phyloP scores from a whole-genome alignment of 2,329 filamentous ascomycete species.

The Fusarium sambucinum region DNA sequence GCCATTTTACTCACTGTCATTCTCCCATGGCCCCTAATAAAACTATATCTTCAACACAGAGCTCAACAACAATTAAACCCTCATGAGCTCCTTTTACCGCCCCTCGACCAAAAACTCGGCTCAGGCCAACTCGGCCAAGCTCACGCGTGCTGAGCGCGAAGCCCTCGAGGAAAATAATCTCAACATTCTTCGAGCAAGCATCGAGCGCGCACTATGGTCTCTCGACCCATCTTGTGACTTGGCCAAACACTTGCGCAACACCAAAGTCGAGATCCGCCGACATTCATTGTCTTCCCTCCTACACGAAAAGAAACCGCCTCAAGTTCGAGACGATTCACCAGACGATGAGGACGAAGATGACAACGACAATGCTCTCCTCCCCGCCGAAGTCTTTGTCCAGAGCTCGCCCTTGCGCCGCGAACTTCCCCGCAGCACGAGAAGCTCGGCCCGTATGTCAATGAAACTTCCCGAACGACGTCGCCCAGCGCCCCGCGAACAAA shows the following conservation, averaged over 20 bases:
- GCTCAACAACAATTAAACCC: conserved; percentile 6
- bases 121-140: conserved; percentile 27
- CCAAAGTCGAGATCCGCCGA: conserved; percentile 8
- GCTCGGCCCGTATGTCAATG: not conserved
- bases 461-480: conserved; percentile 4
- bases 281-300: conserved; percentile 13
- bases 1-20: not conserved
- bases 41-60: conserved; percentile 2
- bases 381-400: not conserved
- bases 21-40: conserved; percentile 1
- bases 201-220: conserved; percentile 16
- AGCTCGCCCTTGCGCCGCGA: not conserved
- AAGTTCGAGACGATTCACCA: not conserved
- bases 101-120: conserved; percentile 24
- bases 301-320: not conserved
- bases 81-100: conserved; percentile 33
- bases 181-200: conserved; percentile 22
- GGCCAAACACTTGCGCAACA: conserved; percentile 7
- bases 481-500: not conserved
- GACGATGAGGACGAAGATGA: not conserved
- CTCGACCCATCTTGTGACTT: conserved; percentile 16
- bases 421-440: conserved; percentile 5
- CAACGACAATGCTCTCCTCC: not conserved
- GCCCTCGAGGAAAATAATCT: conserved; percentile 27
- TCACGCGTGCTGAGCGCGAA: conserved; percentile 24